Evolutionary conservation across 352 stramenopile genomes (phyloP).

Genomic region (Phytophthora sojae): DNA sequence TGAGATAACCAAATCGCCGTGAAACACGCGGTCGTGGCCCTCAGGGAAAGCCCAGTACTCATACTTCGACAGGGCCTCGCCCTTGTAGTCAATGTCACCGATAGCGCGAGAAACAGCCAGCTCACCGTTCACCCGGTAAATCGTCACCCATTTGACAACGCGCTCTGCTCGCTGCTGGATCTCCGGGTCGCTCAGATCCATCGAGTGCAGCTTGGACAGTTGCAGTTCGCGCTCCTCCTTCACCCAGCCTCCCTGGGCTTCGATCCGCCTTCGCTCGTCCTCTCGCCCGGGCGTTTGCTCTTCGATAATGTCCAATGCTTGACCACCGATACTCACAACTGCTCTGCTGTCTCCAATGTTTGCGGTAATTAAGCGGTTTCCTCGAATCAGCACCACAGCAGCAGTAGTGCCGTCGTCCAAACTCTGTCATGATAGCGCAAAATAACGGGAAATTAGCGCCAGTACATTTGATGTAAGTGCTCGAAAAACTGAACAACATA

Average conservation of each 20-base stretch:
- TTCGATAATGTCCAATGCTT: constrained; percentile 88
- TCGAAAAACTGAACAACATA: constrained; percentile 17
- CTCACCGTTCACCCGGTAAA: constrained; percentile 92
- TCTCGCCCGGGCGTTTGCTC: constrained; percentile 83
- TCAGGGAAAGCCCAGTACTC: constrained; percentile 87
- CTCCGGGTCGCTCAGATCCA: constrained; percentile 88
- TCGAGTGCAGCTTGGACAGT: constrained; percentile 89
- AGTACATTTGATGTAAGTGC: background rate
- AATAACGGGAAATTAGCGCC: constrained; percentile 4
- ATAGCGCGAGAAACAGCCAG: constrained; percentile 93
- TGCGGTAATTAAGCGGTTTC: constrained; percentile 82
- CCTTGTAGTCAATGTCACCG: constrained; percentile 94
- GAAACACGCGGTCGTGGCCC: constrained; percentile 80
- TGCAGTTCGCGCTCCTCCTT: constrained; percentile 88
- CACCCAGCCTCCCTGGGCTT: constrained; percentile 76
- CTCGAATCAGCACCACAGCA: constrained; percentile 83
- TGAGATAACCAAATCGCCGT: constrained; percentile 88
- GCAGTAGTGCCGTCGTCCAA: constrained; percentile 80
- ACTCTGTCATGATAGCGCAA: constrained; percentile 37
- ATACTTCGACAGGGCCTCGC: constrained; percentile 72
- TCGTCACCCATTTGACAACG: constrained; percentile 87
- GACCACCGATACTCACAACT: constrained; percentile 81
- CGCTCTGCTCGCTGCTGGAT: constrained; percentile 85
- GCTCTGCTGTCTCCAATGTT: constrained; percentile 91
- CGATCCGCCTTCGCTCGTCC: constrained; percentile 82